Conservation (phyloP, 495 filamentous ascomycete species). For the Annulohypoxylon maeteangense region DNA sequence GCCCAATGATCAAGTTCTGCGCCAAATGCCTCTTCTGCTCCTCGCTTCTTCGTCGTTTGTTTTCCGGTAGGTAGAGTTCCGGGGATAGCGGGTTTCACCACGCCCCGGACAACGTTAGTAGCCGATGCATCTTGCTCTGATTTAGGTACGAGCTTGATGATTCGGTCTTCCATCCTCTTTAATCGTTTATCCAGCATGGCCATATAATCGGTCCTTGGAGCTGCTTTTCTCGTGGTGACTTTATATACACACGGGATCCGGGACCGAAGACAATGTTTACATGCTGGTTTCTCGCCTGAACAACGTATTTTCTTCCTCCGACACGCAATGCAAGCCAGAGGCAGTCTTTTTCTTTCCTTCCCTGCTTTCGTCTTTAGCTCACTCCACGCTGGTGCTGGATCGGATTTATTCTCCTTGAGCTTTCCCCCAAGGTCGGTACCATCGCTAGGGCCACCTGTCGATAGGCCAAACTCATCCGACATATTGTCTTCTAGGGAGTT, state of each 20-base stretch:
- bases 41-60: conserved; percentile 76
- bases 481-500: conserved; percentile 61
- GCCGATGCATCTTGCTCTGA: conserved; percentile 70
- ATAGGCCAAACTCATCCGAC: conserved; percentile 65
- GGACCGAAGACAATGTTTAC: conserved; percentile 94
- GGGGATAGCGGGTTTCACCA: conserved; percentile 83
- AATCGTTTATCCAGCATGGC: conserved; percentile 95
- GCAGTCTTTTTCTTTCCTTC: conserved; percentile 93
- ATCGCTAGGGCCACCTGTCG: conserved; percentile 55
- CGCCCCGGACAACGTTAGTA: conserved; percentile 54
- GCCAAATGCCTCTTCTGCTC: conserved; percentile 88
- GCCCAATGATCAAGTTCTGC: conserved; percentile 86
- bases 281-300: conserved; percentile 96
- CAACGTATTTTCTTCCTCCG: conserved; percentile 97
- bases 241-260: conserved; percentile 99
- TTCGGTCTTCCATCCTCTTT: conserved; percentile 96
- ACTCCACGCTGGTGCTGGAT: conserved; percentile 80
- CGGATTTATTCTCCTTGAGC: conserved; percentile 67
- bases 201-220: conserved; percentile 98
- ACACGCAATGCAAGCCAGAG: conserved; percentile 95
- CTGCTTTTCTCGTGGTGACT: conserved; percentile 91
- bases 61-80: conserved; percentile 64
- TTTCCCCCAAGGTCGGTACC: conserved; percentile 62
- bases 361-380: conserved; percentile 98
- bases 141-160: conserved; percentile 95